Conservation (phyloP, 495 filamentous ascomycete species). For the Xylaria cubensis region DNA sequence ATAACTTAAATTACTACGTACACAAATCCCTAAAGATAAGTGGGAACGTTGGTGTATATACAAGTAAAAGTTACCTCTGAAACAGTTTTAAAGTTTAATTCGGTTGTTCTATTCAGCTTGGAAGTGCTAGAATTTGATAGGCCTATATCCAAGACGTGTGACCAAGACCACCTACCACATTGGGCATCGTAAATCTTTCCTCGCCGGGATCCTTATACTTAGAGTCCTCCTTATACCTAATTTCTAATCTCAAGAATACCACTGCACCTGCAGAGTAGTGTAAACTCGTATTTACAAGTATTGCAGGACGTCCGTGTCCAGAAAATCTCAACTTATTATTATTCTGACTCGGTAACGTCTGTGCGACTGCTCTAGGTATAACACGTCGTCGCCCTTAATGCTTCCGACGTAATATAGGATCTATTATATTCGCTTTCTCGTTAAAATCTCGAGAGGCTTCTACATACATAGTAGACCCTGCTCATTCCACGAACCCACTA, state of each 20-base stretch:
- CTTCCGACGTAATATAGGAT: neutral
- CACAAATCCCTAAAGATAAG: too few relatives aligned
- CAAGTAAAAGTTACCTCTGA: too few relatives aligned
- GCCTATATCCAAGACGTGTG: neutral
- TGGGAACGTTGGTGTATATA: too few relatives aligned
- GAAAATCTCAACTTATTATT: too few relatives aligned
- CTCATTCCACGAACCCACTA: neutral
- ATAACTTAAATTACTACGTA: too few relatives aligned
- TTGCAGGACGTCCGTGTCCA: too few relatives aligned
- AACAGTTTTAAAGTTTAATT: too few relatives aligned
- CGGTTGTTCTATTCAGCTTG: too few relatives aligned
- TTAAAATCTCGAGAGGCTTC: neutral
- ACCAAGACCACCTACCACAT: conserved; percentile 5
- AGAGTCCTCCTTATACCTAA: neutral
- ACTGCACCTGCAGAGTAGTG: too few relatives aligned
- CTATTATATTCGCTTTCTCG: neutral
- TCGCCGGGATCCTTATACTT: neutral
- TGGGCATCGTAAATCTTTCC: neutral
- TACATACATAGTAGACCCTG: neutral
- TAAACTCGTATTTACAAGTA: too few relatives aligned
- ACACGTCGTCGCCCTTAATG: neutral
- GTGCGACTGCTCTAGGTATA: neutral
- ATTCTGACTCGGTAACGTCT: neutral
- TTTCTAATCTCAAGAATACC: neutral
- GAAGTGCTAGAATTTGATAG: too few relatives aligned